Base-by-base conservation (phyloP, 306 rosid species). In the Hylodesmum podocarpum region DNA sequence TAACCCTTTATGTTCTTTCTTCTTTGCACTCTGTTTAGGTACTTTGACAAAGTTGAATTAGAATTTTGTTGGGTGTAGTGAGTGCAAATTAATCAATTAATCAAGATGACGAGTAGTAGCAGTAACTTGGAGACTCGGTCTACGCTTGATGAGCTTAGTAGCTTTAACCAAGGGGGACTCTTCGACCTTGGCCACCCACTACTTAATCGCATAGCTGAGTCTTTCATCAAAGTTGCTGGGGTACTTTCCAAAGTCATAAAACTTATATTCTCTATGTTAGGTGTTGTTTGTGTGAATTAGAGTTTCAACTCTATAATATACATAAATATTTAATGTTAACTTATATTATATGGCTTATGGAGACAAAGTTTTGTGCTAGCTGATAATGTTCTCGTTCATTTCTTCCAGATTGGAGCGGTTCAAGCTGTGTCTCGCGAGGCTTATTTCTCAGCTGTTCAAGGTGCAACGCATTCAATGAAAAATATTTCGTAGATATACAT, bases 141-240 rank as follows among this genome's bases (percentile, higher is more conserved):
- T 14, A 43, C 85, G 25, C 76, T 89, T n/a, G 90, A 84, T 27
- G 96, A 94, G 70, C 51, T 91, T 6, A 70, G 81, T 33, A 67
- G 80, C 84, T 85, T 90, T 49, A 87, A 86, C 2, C 84, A 78
- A 27, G 82, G 80, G 41, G 81, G 76, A 15, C 15, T 89, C 55
- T 86, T 90, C 33, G 92, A 91, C 67, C 84, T 94, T 19, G 98
- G 98, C 19, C 96, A 94, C 59, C 97, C 98, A 80, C 97, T 91
- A 59, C 87, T 94, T 81, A 94, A 91, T 70, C 96, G 97, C 69
- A 81, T 91, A 8, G 89, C 87, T 24, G 90, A 94, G 36, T 77
- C 90, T 86, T 94, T 94, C 75, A 71, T 91, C 78, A 94, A 86
- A 81, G 94, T 96, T 5, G 94, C 97, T 16, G 94, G 93, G 84